Conservation (phyloP, 2,329 filamentous ascomycete genomes). For the Hortaea sp. region DNA sequence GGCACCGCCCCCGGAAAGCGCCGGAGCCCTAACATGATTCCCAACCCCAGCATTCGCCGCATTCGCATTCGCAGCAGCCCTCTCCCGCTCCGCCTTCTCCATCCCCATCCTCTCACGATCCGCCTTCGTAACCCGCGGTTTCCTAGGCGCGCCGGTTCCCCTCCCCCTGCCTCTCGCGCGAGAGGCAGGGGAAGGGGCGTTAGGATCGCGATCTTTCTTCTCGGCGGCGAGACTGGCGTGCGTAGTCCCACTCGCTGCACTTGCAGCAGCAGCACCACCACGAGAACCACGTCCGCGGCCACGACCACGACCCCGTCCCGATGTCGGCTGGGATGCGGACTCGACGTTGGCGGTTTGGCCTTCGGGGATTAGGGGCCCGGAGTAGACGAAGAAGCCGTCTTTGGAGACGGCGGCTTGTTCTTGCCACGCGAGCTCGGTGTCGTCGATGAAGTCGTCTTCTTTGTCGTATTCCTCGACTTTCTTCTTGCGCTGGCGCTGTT, state of each 20-base stretch:
- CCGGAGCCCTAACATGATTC: not conserved
- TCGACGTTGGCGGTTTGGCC: slow-evolving; percentile 50
- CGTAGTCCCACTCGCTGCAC: slow-evolving; percentile 26
- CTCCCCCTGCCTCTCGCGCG: slow-evolving; percentile 52
- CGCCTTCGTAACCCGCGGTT: slow-evolving; percentile 77
- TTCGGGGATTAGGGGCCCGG: slow-evolving; percentile 79
- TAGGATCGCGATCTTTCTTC: slow-evolving; percentile 12
- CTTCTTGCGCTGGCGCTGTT: slow-evolving; percentile 70
- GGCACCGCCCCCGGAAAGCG: not conserved
- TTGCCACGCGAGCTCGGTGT: slow-evolving; percentile 91
- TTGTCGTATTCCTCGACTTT: slow-evolving; percentile 59
- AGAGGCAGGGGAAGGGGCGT: slow-evolving; percentile 3
- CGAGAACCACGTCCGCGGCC: slow-evolving; percentile 40
- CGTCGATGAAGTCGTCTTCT: slow-evolving; percentile 66
- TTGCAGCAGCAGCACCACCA: slow-evolving; percentile 29
- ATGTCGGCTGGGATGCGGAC: slow-evolving; percentile 13
- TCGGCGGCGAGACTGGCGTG: slow-evolving; percentile 21
- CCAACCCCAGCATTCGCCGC: slow-evolving; percentile 13
- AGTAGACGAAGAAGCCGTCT: slow-evolving; percentile 97
- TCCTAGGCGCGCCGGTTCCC: slow-evolving; percentile 63
- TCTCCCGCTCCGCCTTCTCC: slow-evolving; percentile 69
- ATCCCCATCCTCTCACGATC: slow-evolving; percentile 71
- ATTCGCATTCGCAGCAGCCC: slow-evolving; percentile 5
- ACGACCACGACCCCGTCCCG: slow-evolving; percentile 12
- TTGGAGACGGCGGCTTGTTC: slow-evolving; percentile 88